Base-by-base conservation (phyloP, 306 rosid species). In the Quercus berberidifolia region DNA sequence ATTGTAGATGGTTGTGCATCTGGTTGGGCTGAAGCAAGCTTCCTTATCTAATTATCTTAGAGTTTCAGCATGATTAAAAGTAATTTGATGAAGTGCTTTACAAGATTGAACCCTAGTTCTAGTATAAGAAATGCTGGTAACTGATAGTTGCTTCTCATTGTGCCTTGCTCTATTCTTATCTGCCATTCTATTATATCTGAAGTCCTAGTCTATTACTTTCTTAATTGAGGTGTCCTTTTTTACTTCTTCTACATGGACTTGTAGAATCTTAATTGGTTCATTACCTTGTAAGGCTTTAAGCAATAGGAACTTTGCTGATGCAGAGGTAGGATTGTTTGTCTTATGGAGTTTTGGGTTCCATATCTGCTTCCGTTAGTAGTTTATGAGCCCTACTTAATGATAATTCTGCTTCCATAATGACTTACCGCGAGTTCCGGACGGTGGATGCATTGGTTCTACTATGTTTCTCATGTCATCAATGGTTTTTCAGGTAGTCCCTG, bases 401-500 rank as follows among this genome's bases (percentile, higher is more conserved):
- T 49, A 49, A 49, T 49, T 26, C 41, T 5, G 19, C 20, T 63
- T 63, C 17, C 41, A 15, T 17, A 63, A 28, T 63, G 41, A 63
- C 38, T 63, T 60, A 62, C 18, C 12, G 31, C 33, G 7, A 51
- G 35, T 75, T 68, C 77, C 10, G 23, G 15, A 63, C 21, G 63
- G 71, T 63, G 69, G 69, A 63, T 63, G 11, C 38, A 63, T 46
- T 75, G 76, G 57, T 46, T 25, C 55, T 67, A 26, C 5, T 18
- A 12, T 77, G 33, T 79, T 14, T 77, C 38, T 64, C 25, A 46
- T 70, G 20, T 69, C 62, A 30, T 13, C 25, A n/a, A 18, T 77
- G 71, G 71, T 78, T 64, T 75, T 57, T 76, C 87, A 90, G 94
- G 81, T 88, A 52, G 84, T 90, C 76, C 94, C 94, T n/a, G 92